Evolutionary conservation across 305 asterid genomes (phyloP), one percentile per base, ranked within the genome.

Genomic region (Solanum hybrid): DNA sequence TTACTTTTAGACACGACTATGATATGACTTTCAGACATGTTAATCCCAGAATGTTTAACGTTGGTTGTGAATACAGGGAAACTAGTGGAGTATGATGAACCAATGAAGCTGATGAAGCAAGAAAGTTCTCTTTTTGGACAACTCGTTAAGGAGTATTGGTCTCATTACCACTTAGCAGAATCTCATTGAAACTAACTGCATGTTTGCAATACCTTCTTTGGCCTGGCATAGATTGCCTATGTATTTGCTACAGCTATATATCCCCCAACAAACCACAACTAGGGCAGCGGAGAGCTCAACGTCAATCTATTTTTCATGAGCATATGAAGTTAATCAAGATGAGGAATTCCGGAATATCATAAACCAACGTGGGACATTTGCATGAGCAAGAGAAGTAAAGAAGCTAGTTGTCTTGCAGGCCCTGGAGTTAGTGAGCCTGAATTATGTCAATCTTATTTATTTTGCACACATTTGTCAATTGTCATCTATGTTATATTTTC

Each of bases 111-210:
- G 86, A 95, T 97, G 97, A 94, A 94, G 91, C 93, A 92, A 61
- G 96, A 95, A 89, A 96, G 93, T 83, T 96, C 98, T 0, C 89
- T 95, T 90, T 97, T 96, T 32, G 97, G 94, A 41, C 95, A 93
- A 91, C 98, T 97, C 26, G 98, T 97, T 33, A 93, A 96, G 92
- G 98, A 97, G 91, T 97, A 95, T 86, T 97, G 98, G 98, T 95
- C 99, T 87, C 95, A 94, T 90, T 78, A 91, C 88, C 95, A 92
- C 29, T 95, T 94, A n/a, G 91, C 94, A 33, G 94, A 94, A 90
- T 85, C 92, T 10, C 90, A 89, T 39, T 91, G 91, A 93, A 57
- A 31, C 88, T 76, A 75, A 87, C 73, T 38, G 26, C 36, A 27
- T 45, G 37, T 87, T 70, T 68, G 75, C 51, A 24, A 10, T 87